A percentile compares a stretch with the other conserved stretches of the same genome.
phyloP scores from a whole-genome alignment of 371 early-diverging fungal species.

The Apophysomyces variabilis region DNA sequence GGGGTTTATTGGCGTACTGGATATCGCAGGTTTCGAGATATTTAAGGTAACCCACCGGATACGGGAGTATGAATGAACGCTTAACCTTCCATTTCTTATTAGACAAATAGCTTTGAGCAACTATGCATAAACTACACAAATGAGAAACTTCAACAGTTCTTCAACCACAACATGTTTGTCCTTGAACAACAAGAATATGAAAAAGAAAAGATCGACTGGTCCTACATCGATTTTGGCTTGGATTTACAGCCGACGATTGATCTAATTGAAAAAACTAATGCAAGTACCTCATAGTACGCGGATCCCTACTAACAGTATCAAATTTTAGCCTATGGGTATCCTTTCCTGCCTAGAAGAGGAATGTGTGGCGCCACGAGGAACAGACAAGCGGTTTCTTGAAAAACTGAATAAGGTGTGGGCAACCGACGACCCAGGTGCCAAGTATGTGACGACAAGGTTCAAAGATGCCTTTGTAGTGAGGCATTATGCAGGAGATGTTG shows the following conservation, averaged over 20 bases:
- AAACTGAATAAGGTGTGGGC: constrained; percentile 94
- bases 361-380: constrained; percentile 98
- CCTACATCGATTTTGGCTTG: constrained; percentile 99
- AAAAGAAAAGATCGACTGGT: constrained; percentile 98
- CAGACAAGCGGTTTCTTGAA: constrained; percentile 95
- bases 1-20: constrained; percentile 97
- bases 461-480: constrained; percentile 92
- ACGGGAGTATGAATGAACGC: background rate
- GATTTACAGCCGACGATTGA: constrained; percentile 99
- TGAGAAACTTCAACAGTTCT: constrained; percentile 99
- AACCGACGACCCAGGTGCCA: constrained; percentile 59
- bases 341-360: constrained; percentile 99
- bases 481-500: constrained; percentile 99
- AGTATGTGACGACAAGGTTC: constrained; percentile 91
- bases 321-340: constrained; percentile 92
- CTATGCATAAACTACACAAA: constrained; percentile 99
- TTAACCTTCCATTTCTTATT: background rate
- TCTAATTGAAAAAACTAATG: constrained; percentile 94
- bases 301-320: background rate
- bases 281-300: constrained; percentile 33
- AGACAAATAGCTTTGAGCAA: constrained; percentile 99
- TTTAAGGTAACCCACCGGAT: constrained; percentile 73
- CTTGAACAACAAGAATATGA: constrained; percentile 99
- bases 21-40: constrained; percentile 99
- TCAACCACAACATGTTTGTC: constrained; percentile 99